Percentiles rank a stretch among this genome's conserved stretches.
Evolutionary conservation across 257 asterid species (phyloP).

Genomic region (Ocimum tenuiflorum): DNA sequence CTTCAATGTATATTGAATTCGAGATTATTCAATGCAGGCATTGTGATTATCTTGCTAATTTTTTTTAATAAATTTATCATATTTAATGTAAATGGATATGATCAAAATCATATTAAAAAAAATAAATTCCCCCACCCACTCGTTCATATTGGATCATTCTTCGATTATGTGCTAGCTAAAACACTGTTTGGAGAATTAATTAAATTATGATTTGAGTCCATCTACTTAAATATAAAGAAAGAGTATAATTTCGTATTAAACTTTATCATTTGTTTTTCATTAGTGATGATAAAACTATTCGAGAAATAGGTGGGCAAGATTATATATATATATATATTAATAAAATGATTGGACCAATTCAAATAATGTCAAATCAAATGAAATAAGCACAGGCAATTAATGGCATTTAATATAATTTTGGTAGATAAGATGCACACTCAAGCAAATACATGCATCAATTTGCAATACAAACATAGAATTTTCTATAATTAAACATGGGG

Average conservation of each 20-base stretch:
- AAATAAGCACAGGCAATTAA: background rate
- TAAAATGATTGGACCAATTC: background rate
- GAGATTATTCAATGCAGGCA: too few relatives aligned
- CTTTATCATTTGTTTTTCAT: background rate
- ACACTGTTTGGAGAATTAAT: background rate
- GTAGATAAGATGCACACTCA: conserved; percentile 12
- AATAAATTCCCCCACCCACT: background rate
- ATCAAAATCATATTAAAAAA: background rate
- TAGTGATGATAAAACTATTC: background rate
- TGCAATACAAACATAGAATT: background rate
- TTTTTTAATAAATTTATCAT: background rate
- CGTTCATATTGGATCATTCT: background rate
- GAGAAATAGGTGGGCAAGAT: background rate
- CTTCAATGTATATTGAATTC: too few relatives aligned
- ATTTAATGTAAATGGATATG: background rate
- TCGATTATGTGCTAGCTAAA: background rate
- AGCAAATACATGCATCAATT: background rate
- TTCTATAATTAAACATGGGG: conserved; percentile 12
- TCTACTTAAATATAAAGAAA: background rate
- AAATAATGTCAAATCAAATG: conserved; percentile 10
- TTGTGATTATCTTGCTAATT: background rate
- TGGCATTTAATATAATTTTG: background rate
- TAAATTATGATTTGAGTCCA: background rate
- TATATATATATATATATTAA: background rate
- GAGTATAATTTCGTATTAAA: background rate